phyloP scores from a whole-genome alignment of 2,329 filamentous ascomycete species.

The Alternaria sp. region DNA sequence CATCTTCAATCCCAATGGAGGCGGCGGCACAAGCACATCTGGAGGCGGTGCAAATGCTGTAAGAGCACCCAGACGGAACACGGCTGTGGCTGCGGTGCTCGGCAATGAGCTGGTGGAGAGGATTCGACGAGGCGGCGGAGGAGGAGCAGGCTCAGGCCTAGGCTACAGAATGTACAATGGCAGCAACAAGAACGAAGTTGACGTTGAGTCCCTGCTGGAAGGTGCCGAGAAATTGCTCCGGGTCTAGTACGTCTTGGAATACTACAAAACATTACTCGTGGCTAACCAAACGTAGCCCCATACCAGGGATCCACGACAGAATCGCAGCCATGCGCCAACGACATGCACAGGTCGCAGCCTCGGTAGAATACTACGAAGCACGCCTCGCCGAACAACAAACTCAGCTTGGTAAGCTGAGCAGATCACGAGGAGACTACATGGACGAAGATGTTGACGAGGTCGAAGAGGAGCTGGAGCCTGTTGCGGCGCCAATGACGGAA shows the following conservation, averaged over 20 bases:
- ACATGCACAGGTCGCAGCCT: constrained; percentile 75
- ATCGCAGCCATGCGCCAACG: constrained; percentile 77
- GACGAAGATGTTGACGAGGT: constrained; percentile 63
- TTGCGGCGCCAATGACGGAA: constrained; percentile 65
- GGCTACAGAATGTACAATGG: constrained; percentile 55
- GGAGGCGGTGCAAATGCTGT: constrained; percentile 54
- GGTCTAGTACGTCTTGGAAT: constrained; percentile 71
- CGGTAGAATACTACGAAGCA: constrained; percentile 81
- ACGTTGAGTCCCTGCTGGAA: constrained; percentile 83
- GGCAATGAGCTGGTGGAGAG: constrained; percentile 86
- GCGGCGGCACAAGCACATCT: constrained; percentile 39
- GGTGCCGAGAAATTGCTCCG: constrained; percentile 90
- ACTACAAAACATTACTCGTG: too few relatives aligned
- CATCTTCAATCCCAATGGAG: constrained; percentile 54
- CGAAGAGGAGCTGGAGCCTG: constrained; percentile 53
- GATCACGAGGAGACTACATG: constrained; percentile 65
- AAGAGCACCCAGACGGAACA: constrained; percentile 72
- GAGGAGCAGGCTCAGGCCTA: constrained; percentile 60
- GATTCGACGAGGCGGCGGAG: constrained; percentile 70
- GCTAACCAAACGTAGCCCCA: constrained; percentile 60
- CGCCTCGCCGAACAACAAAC: constrained; percentile 79
- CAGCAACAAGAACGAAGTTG: constrained; percentile 73
- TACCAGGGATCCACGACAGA: constrained; percentile 79
- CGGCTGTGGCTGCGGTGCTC: constrained; percentile 87
- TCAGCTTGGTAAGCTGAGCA: constrained; percentile 77